phyloP scores from a whole-genome alignment of 345 rosid species.

The Gossypium australe region DNA sequence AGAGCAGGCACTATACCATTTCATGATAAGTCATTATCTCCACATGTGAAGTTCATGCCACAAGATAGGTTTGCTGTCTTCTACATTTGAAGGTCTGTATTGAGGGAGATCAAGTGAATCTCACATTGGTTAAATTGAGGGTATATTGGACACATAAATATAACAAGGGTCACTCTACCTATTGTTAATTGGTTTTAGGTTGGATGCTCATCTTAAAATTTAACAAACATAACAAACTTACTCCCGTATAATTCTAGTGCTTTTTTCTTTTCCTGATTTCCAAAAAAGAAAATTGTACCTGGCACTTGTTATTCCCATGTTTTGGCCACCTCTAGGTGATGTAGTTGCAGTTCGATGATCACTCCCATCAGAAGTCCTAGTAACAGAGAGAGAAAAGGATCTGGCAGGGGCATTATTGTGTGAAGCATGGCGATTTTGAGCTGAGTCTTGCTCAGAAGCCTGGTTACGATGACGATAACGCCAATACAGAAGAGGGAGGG shows the following conservation, averaged over 20 bases:
- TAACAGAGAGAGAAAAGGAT: constrained; percentile 64
- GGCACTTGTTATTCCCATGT: constrained; percentile 43
- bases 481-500: constrained; percentile 89
- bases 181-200: neutral
- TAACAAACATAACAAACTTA: neutral
- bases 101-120: neutral
- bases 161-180: neutral
- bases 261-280: neutral
- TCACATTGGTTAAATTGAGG: neutral
- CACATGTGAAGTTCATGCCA: neutral
- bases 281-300: constrained; percentile 41
- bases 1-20: neutral
- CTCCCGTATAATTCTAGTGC: neutral
- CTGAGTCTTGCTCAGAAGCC: constrained; percentile 58
- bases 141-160: neutral
- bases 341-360: constrained; percentile 41
- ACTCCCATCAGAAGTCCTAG: constrained; percentile 63
- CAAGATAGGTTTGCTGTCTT: neutral
- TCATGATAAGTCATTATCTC: neutral
- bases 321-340: constrained; percentile 55
- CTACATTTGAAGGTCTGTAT: neutral
- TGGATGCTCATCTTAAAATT: neutral
- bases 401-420: constrained; percentile 69
- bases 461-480: constrained; percentile 73
- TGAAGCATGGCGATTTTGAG: constrained; percentile 51